Evolutionary conservation across 257 asterid species (phyloP), one percentile per base, ranked within the genome.

Genomic region (Solanum chilense): DNA sequence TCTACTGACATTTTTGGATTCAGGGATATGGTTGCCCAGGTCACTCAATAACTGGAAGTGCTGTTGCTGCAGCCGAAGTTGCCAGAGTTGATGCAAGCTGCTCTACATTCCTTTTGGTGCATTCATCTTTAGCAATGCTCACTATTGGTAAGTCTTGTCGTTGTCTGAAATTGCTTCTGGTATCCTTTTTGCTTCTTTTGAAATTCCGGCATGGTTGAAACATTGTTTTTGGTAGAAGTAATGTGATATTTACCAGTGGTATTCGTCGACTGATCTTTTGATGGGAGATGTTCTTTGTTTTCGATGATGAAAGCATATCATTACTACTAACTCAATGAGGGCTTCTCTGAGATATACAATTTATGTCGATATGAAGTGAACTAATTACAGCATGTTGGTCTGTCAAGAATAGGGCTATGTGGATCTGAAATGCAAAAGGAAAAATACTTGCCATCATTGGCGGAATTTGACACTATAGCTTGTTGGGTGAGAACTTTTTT

Each of bases 41-140:
- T 83, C 92, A 93, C 86, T 95, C 99, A 14, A 84, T 97, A 69
- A 97, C 98, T 86, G 99, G 92, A 45, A 97, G 86, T 91, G 99
- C 99, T 60, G 83, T 97, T 87, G 95, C 94, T 82, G 15, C 85
- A 0, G 98, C 98, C 42, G 99, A 97, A 93, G 41, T 93, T 87
- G 97, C 99, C 33, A 93, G 99, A 91, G 99, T 97, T 88, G 99
- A 97, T 91, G 99, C 99, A 88, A 97, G 99, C 89, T 92, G 95
- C 91, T 96, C 98, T 80, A 91, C 98, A 47, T 95, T 97, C 93
- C 86, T 97, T 68, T 92, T 97, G 94, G 98, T 94, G 88, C 99
- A 97, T 89, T 93, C 98, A 86, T 93, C 97, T 73, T 91, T 97
- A 92, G 98, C 94, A 64, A 97, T 97, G 99, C 94, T 92, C 83